Base-by-base conservation (phyloP, 1,284 basidiomycete species). In the Ustilago loliicola region DNA sequence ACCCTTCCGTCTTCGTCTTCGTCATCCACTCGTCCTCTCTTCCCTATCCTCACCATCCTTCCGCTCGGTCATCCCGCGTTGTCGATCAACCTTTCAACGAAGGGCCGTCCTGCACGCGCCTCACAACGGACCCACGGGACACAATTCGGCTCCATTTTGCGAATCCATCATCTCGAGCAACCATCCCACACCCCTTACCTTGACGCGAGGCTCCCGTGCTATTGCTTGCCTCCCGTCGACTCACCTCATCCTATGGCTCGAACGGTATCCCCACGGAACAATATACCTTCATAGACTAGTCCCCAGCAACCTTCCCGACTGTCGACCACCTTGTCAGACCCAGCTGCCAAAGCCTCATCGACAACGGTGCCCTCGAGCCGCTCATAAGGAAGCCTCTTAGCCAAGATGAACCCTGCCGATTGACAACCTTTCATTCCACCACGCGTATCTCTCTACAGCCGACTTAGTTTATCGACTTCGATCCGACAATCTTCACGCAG, bases 361-460 rank as follows among this genome's bases (percentile, higher is more conserved):
- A 50, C 25, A 17, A 29, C 25, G n/a, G 29, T 11, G 51, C n/a
- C 51, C 5, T n/a, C 10, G 10, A n/a, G 13, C 17, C 6, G 30
- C 47, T 47, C 34, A 59, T 27, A 27, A 36, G 21, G 9, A 36
- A 17, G n/a, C 10, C 30, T 3, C 51, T 30, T 23, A n/a, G 11
- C 7, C 56, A 60, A 34, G 32, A 60, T 60, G 57, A 60, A 36
- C 7, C n/a, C 47, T 32, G 30, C 51, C 57, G 34, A 25, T 25
- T 60, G 57, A 60, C 42, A 11, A 27, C 6, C 19, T 9, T 23
- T 21, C n/a, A 3, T 15, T n/a, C 9, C 48, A 17, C 19, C 47
- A 40, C 23, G 1, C 23, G 5, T 30, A 19, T 17, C 25, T 29
- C 13, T 13, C 9, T 50, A 23, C 48, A 27, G 13, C 17, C 27